Evolutionary conservation across 2,329 filamentous ascomycete genomes (phyloP), one percentile per base, ranked within the genome.

Genomic region (Bipolaris sorokiniana): DNA sequence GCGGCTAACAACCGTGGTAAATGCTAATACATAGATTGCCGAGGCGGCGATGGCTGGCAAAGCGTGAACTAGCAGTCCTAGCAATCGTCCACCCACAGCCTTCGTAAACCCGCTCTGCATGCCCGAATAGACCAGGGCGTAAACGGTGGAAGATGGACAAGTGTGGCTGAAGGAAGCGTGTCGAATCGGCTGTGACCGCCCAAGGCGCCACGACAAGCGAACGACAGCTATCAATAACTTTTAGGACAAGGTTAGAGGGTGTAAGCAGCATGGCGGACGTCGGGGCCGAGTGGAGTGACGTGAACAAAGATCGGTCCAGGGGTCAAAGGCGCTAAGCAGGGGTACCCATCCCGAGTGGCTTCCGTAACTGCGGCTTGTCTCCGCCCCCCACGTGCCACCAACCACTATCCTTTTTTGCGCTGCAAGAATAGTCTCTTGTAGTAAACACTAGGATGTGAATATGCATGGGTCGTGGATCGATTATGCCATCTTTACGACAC

Each of bases 221-320:
- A 54, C 50, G 26, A 45, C 51, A 20, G 51, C 44, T 56, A 51
- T 48, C 48, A 36, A 46, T 31, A 40, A 50, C 36, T 16, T 15
- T 20, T 11, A 18, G 49, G 26, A 42, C 51, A 23, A 26, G 48
- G 55, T 42, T 26, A 41, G 38, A 37, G 16, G 36, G 34, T 64
- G 59, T 44, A 58, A 50, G 62, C 28, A 55, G 37, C 53, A 46
- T 31, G 56, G 63, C 51, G 36, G 58, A 58, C 54, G 54, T 57
- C 59, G 52, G 48, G 46, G 62, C 56, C 56, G 57, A 44, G 50
- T 46, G 51, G 51, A 59, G 59, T 50, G 64, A 58, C 56, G 44
- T 59, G 58, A 58, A 51, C 55, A 55, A 60, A 44, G 61, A 64
- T 57, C 62, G 54, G 50, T 52, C 57, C 58, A 56, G 48, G 45